Evolutionary conservation across 75 land plant genomes (phyloP), one percentile per base, ranked within the genome.

Genomic region (Pseudotsuga menziesii): DNA sequence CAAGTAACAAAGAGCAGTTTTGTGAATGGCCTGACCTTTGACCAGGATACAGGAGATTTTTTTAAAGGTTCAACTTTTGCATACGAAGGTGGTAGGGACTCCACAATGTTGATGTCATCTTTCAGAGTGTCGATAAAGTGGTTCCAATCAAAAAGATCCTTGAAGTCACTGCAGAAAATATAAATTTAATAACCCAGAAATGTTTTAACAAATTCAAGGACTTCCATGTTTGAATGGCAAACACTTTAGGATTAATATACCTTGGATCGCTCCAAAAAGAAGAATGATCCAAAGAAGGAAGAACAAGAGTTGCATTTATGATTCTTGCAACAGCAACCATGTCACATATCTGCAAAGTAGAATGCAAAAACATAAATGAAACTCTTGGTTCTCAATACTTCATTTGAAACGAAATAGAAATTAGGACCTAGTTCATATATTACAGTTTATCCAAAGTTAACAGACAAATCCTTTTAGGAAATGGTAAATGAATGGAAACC

Each of bases 231-330:
- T 6, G n/a, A 17, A 56, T 1, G 5, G 7, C n/a, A 60, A n/a
- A 75, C 61, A 0, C 2, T n/a, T 16, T 26, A 57, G 39, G 19
- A 74, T 4, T 58, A 26, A 72, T 77, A 20, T 27, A 94, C 98
- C 98, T 95, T 13, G 95, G 87, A 84, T 95, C 98, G 44, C 91
- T 90, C 98, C 98, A 95, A 66, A 87, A 95, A n/a, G 98, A 95
- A 32, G 85, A 79, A 58, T 95, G 95, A 72, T 95, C 98, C 66
- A 95, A 96, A 26, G 91, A 88, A 61, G 98, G 98, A 76, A 95
- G 88, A 48, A 95, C 96, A 39, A 95, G 89, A 14, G 94, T 93
- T 15, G 93, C 96, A 80, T 95, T 91, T 96, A 95, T 85, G 22
- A 93, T 77, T 77, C 90, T 87, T 22, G 98, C 96, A 75, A 93